Evolutionary conservation across 179 eudicot species (phyloP).

Genomic region (Actinidia arguta): DNA sequence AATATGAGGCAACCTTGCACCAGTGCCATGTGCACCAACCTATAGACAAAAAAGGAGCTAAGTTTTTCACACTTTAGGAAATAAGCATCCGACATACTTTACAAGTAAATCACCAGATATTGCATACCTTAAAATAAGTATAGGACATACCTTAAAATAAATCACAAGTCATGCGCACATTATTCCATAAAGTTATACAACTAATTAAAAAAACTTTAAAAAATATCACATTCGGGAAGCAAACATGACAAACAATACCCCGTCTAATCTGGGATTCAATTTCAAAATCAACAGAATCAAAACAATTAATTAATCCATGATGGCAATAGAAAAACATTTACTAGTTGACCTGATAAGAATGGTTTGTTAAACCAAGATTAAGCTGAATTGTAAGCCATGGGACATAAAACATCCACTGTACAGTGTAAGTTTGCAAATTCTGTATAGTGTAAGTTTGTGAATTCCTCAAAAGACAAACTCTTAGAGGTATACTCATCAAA

Average conservation of each 20-base stretch:
- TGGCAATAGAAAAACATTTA: not conserved
- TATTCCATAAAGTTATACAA: not conserved
- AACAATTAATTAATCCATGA: not conserved
- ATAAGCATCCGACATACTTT: not conserved
- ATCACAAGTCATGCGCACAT: not conserved
- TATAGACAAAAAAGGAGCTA: constrained; percentile 30
- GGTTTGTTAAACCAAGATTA: too few relatives aligned
- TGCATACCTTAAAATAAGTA: not conserved
- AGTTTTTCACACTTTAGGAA: not conserved
- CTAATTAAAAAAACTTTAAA: not conserved
- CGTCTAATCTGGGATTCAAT: not conserved
- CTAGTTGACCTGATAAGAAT: not conserved
- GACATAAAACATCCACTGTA: not conserved
- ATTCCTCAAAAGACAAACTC: not conserved
- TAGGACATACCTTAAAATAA: too few relatives aligned
- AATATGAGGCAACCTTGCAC: constrained; percentile 94
- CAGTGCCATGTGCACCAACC: constrained; percentile 99
- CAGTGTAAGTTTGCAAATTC: too few relatives aligned
- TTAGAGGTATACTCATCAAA: not conserved
- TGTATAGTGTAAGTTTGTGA: too few relatives aligned
- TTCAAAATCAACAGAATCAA: not conserved
- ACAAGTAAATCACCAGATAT: not conserved
- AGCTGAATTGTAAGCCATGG: too few relatives aligned
- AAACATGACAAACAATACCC: not conserved
- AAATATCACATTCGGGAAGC: not conserved